A percentile compares a stretch with the other conserved stretches of the same genome.
Evolutionary conservation across 2,329 filamentous ascomycete species (phyloP).

Genomic region (Colletotrichum plurivorum): DNA sequence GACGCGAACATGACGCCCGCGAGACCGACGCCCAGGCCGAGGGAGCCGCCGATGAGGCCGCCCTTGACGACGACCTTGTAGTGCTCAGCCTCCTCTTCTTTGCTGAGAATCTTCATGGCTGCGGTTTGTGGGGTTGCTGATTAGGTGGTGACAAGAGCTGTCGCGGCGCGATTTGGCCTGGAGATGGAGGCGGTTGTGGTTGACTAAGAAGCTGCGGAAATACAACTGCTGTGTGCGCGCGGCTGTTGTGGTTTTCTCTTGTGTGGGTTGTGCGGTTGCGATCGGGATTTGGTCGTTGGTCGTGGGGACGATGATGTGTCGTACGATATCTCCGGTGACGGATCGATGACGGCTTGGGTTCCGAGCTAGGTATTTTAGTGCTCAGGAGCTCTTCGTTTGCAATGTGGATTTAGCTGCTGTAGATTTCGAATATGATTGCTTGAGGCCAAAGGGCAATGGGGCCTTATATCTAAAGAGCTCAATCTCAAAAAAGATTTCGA

Average conservation of each 20-base stretch:
- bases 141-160: not conserved
- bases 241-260: constrained; percentile 9
- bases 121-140: constrained; percentile 36
- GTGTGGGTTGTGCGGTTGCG: not conserved
- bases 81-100: constrained; percentile 91
- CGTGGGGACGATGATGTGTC: constrained; percentile 30
- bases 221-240: constrained; percentile 10
- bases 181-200: not conserved
- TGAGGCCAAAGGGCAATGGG: not conserved
- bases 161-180: constrained; percentile 10
- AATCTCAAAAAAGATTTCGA: not conserved
- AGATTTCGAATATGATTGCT: not conserved
- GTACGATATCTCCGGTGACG: constrained; percentile 33
- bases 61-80: constrained; percentile 86
- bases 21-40: constrained; percentile 77
- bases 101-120: constrained; percentile 94
- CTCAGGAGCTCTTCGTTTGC: constrained; percentile 16
- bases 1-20: constrained; percentile 78
- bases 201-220: constrained; percentile 19
- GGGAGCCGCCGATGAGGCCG: constrained; percentile 78
- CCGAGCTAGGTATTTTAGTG: constrained; percentile 18
- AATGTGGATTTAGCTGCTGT: not conserved
- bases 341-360: constrained; percentile 33
- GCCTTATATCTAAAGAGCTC: constrained; percentile 30
- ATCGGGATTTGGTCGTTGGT: constrained; percentile 23